Conservation (phyloP, 164 flowering plant species). For the Sedum album region DNA sequence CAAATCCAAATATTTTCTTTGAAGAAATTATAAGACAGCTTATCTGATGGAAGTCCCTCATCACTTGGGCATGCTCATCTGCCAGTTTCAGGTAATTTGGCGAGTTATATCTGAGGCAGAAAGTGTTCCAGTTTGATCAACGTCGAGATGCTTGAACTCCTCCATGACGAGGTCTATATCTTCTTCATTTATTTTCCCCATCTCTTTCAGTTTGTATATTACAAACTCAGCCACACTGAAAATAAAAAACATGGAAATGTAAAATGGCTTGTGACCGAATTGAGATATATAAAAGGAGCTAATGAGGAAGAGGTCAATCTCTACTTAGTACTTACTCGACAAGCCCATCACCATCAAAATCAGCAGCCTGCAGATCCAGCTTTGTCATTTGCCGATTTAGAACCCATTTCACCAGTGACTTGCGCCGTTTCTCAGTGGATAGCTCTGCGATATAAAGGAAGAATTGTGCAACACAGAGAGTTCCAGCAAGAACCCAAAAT, state of each 20-base stretch:
- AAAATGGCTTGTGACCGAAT: background rate
- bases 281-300: background rate
- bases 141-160: conserved; percentile 67
- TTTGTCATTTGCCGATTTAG: conserved; percentile 43
- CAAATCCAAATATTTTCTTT: too few species aligned
- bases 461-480: conserved; percentile 44
- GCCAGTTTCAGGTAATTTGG: conserved; percentile 22
- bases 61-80: background rate
- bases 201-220: conserved; percentile 72
- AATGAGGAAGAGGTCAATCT: background rate
- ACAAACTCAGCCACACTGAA: conserved; percentile 37
- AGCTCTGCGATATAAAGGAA: conserved; percentile 46
- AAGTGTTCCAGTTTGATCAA: conserved; percentile 76
- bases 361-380: conserved; percentile 79
- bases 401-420: conserved; percentile 55
- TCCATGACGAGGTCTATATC: conserved; percentile 53
- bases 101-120: conserved; percentile 46
- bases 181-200: conserved; percentile 77
- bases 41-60: background rate
- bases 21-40: too few species aligned
- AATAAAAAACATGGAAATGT: background rate
- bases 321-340: conserved; percentile 37
- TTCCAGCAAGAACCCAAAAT: conserved; percentile 48
- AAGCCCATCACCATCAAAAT: conserved; percentile 56
- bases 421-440: conserved; percentile 41